phyloP scores from a whole-genome alignment of 2,329 filamentous ascomycete species.

The Colletotrichum lindemuthianum region DNA sequence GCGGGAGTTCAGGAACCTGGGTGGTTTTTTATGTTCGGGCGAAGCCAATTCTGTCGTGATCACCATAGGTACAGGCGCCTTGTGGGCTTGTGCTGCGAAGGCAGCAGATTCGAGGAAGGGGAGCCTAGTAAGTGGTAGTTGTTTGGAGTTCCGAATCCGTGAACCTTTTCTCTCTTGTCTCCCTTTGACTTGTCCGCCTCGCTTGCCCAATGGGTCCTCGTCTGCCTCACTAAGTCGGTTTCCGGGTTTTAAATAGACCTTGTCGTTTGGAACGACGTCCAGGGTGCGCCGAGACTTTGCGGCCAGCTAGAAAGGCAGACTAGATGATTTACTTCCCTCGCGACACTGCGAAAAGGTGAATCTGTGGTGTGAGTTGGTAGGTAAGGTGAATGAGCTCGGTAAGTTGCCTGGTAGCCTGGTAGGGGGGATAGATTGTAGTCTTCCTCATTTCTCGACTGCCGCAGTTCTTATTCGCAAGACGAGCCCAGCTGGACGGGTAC shows the following conservation, averaged over 20 bases:
- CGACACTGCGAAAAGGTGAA: conserved; percentile 1
- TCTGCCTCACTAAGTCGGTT: conserved; percentile 12
- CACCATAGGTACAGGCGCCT: too few relatives aligned
- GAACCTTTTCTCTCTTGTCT: neutral
- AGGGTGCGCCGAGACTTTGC: too few relatives aligned
- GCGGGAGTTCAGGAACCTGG: too few relatives aligned
- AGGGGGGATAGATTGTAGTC: conserved; percentile 13
- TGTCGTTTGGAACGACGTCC: too few relatives aligned
- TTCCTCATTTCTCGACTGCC: conserved; percentile 11
- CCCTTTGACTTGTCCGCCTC: neutral
- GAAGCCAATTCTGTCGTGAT: too few relatives aligned
- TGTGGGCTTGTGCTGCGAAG: too few relatives aligned
- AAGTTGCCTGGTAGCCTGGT: neutral
- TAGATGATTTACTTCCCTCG: conserved; percentile 6
- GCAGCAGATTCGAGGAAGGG: neutral
- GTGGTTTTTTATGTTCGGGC: too few relatives aligned
- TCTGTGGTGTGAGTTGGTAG: conserved; percentile 9
- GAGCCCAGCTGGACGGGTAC: conserved; percentile 16
- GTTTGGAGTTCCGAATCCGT: too few relatives aligned
- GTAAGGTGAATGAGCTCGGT: conserved; percentile 14
- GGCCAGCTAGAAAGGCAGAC: neutral
- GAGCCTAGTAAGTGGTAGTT: conserved; percentile 1
- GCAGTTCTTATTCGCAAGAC: too few relatives aligned
- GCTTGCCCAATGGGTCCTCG: neutral
- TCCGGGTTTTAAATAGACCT: conserved; percentile 2